phyloP scores from a whole-genome alignment of 192 early-diverging fungal species.

The Paraglomus brasilianum region DNA sequence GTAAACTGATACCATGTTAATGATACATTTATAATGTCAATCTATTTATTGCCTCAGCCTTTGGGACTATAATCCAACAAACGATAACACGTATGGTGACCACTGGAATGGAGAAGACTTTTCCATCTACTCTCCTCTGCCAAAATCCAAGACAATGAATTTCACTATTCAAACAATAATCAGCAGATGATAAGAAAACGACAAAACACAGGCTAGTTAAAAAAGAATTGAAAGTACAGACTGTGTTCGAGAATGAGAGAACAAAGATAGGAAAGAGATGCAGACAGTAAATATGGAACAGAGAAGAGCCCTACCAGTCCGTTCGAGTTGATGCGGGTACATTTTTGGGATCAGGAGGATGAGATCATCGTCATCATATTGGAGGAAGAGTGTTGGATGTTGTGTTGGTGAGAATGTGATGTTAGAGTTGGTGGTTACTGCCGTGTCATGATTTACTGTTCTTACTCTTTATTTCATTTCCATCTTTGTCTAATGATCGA shows the following conservation, averaged over 20 bases:
- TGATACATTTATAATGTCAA: no score
- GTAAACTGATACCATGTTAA: no score
- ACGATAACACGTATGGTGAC: conserved; percentile 77
- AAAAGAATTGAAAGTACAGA: conserved; percentile 14
- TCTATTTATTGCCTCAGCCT: no score
- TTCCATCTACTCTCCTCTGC: conserved; percentile 61
- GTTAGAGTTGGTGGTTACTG: no score
- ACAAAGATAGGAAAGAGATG: neutral
- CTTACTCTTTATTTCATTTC: neutral
- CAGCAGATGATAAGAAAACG: neutral
- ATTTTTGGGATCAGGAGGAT: conserved; percentile 38
- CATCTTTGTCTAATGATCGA: no score
- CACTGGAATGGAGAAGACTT: conserved; percentile 89
- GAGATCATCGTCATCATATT: conserved; percentile 52
- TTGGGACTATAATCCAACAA: conserved; percentile 84
- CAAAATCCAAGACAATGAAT: conserved; percentile 8
- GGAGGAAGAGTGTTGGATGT: conserved; percentile 80
- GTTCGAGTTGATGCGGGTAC: conserved; percentile 48
- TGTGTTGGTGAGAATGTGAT: conserved; percentile 51
- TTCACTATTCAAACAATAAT: neutral
- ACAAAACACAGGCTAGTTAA: neutral
- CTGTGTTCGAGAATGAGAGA: neutral
- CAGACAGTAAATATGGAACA: neutral
- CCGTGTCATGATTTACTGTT: neutral
- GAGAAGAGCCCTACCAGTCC: conserved; percentile 38